Percentiles rank a stretch among this genome's conserved stretches.
Conservation (phyloP, 2,329 filamentous ascomycete genomes). For the Colletotrichum plurivorum region DNA sequence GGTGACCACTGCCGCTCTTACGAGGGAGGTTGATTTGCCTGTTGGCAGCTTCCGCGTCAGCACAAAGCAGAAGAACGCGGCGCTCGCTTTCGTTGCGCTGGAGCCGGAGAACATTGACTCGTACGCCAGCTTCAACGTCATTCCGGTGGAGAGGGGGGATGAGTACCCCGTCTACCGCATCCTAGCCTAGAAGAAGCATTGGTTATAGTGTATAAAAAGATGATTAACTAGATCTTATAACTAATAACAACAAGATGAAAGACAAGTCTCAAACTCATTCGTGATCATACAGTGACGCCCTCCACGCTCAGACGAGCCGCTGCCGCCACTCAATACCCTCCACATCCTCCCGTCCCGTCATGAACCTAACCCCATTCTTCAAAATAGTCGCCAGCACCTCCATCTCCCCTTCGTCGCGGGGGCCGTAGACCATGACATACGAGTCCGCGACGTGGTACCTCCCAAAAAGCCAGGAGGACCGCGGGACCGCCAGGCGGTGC, state of each 20-base stretch:
- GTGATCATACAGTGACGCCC: neutral
- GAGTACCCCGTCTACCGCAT: conserved; percentile 50
- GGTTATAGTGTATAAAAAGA: neutral
- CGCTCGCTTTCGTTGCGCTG: conserved; percentile 46
- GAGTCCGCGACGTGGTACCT: conserved; percentile 43
- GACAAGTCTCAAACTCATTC: no score
- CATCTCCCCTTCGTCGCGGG: conserved; percentile 53
- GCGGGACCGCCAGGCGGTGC: conserved; percentile 51
- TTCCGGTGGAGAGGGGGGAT: conserved; percentile 47
- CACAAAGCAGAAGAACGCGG: conserved; percentile 51
- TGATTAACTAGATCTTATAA: neutral
- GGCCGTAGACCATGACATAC: conserved; percentile 58
- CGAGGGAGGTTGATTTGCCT: conserved; percentile 44
- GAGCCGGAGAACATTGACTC: conserved; percentile 54
- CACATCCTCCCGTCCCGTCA: conserved; percentile 31
- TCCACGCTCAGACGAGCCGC: neutral
- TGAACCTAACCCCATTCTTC: conserved; percentile 14
- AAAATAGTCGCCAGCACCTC: conserved; percentile 39
- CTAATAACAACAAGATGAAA: neutral
- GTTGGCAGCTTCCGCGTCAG: conserved; percentile 49
- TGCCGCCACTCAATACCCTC: conserved; percentile 26
- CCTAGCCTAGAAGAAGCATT: neutral
- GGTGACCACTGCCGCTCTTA: conserved; percentile 41
- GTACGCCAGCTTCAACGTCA: conserved; percentile 49
- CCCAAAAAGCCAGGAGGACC: neutral